Conservation (phyloP, 202 grass and related monocot species). For the Bolboschoenoplectus hybrid region DNA sequence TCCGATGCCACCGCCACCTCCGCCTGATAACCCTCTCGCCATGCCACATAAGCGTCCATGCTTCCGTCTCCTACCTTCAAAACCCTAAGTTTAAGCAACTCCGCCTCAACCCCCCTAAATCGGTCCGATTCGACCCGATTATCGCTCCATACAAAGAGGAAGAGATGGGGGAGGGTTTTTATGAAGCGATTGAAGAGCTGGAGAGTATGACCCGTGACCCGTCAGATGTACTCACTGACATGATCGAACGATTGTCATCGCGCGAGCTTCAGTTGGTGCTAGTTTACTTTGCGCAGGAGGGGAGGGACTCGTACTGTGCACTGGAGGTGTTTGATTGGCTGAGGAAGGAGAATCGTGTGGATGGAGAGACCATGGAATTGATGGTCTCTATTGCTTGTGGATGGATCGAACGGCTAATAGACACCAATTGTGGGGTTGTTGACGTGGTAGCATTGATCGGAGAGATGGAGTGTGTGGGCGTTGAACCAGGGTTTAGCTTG, state of each 20-base stretch:
- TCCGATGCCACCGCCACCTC: conserved; percentile 46
- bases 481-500: conserved; percentile 86
- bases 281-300: conserved; percentile 98
- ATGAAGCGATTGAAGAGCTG: conserved; percentile 84
- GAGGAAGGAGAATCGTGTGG: conserved; percentile 84
- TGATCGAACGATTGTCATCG: conserved; percentile 71
- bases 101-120: conserved; percentile 43
- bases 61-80: conserved; percentile 11
- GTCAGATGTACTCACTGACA: conserved; percentile 53
- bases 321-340: conserved; percentile 99
- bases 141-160: conserved; percentile 47
- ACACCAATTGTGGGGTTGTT: conserved; percentile 52
- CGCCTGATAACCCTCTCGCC: conserved; percentile 36
- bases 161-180: conserved; percentile 57
- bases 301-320: conserved; percentile 90
- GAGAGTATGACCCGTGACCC: conserved; percentile 72
- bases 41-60: conserved; percentile 10
- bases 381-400: conserved; percentile 93
- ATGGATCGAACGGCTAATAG: conserved; percentile 85
- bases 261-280: conserved; percentile 92
- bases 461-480: conserved; percentile 95
- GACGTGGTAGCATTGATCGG: conserved; percentile 75
- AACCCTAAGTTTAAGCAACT: conserved; percentile 36
- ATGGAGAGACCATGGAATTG: conserved; percentile 97
- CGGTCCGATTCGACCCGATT: conserved; percentile 58